Conservation (phyloP, 306 rosid species). For the Comarum palustre region DNA sequence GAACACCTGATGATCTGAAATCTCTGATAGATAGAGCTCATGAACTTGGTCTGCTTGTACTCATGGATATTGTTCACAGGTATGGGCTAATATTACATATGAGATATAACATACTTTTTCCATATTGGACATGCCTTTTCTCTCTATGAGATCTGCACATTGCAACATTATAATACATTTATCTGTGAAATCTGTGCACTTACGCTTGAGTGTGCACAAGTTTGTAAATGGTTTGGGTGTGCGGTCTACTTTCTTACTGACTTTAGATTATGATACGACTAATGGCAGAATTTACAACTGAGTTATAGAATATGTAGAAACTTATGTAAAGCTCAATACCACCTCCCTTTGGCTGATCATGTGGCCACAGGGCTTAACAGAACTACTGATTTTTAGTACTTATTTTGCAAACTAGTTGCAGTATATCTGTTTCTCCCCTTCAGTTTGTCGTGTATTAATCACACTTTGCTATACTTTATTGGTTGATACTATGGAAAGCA, state of each 20-base stretch:
- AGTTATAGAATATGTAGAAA: neutral
- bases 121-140: neutral
- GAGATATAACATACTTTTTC: neutral
- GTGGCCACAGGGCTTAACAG: neutral
- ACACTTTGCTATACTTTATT: neutral
- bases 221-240: neutral
- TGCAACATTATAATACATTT: neutral
- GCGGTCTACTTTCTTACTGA: neutral
- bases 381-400: neutral
- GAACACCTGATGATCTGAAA: slow-evolving; percentile 93
- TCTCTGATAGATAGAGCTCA: slow-evolving; percentile 92
- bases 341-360: slow-evolving; percentile 11
- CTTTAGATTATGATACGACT: neutral
- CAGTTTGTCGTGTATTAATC: neutral
- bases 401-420: neutral
- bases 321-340: neutral
- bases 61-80: slow-evolving; percentile 99
- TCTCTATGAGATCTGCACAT: neutral
- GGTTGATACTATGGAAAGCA: neutral
- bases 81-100: slow-evolving; percentile 22
- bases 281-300: neutral
- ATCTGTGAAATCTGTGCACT: neutral
- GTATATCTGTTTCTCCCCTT: neutral
- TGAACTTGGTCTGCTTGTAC: slow-evolving; percentile 88
- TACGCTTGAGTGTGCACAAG: neutral